These are phyloP conservation scores for Penicillium salamii DNA, from an alignment of 495 filamentous ascomycete genomes.

Conservation along the genomic window DNA sequence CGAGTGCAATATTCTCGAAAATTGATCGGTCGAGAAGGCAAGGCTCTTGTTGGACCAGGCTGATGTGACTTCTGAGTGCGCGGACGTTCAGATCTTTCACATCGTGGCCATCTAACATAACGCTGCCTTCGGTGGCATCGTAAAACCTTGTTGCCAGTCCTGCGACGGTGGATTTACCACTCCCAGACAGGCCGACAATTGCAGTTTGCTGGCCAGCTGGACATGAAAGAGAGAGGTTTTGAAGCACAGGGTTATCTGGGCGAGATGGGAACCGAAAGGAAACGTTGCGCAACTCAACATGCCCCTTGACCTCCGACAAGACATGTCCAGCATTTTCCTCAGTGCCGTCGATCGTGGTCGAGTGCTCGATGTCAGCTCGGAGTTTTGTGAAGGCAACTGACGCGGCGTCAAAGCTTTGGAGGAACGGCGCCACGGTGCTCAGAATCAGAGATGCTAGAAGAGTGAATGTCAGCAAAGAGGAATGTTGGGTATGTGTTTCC, in stretches of 20 bases:
- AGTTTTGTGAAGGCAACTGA: slow-evolving; percentile 51
- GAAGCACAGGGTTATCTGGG: slow-evolving; percentile 40
- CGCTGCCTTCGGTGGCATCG: slow-evolving; percentile 33
- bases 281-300: slow-evolving; percentile 50
- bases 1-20: slow-evolving; percentile 64
- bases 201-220: slow-evolving; percentile 57
- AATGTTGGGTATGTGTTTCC: not conserved
- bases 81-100: slow-evolving; percentile 53
- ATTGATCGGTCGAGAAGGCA: slow-evolving; percentile 60
- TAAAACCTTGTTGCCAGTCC: slow-evolving; percentile 52
- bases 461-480: no score
- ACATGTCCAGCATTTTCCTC: slow-evolving; percentile 25
- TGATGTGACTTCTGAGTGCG: slow-evolving; percentile 52
- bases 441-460: slow-evolving; percentile 60
- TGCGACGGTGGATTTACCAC: slow-evolving; percentile 65
- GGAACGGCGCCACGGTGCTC: slow-evolving; percentile 58
- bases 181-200: slow-evolving; percentile 64
- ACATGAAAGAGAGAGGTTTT: slow-evolving; percentile 11
- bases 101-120: slow-evolving; percentile 52
- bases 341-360: slow-evolving; percentile 46
- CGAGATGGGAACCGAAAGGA: slow-evolving; percentile 60
- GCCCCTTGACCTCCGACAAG: slow-evolving; percentile 29
- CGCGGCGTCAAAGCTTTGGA: slow-evolving; percentile 56
- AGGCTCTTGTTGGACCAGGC: slow-evolving; percentile 65
- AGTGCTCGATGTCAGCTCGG: slow-evolving; percentile 46